Conservation (phyloP, 192 early-diverging fungal genomes). For the Backusella sp. region DNA sequence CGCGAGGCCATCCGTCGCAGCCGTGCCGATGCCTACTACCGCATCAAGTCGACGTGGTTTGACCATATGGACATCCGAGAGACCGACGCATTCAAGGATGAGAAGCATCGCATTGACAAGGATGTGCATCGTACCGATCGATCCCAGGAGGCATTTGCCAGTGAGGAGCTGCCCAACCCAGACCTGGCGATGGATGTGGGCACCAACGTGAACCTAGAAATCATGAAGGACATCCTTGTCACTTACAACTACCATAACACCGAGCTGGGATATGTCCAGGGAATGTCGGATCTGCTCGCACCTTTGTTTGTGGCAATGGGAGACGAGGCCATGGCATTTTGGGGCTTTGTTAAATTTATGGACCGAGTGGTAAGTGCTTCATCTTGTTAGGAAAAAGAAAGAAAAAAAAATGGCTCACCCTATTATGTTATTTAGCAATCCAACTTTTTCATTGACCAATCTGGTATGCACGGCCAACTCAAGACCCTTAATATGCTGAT, state of each 20-base stretch:
- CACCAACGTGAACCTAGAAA: constrained; percentile 76
- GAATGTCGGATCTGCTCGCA: constrained; percentile 95
- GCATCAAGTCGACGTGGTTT: constrained; percentile 70
- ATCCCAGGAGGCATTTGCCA: constrained; percentile 75
- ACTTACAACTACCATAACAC: constrained; percentile 89
- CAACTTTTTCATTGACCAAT: constrained; percentile 91
- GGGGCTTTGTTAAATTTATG: constrained; percentile 91
- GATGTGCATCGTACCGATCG: constrained; percentile 96
- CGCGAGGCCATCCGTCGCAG: constrained; percentile 59
- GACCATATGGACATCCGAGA: constrained; percentile 56
- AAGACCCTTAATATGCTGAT: constrained; percentile 74
- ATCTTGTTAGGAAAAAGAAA: no score
- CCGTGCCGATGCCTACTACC: constrained; percentile 61
- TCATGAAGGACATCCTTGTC: constrained; percentile 89
- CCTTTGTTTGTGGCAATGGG: constrained; percentile 87
- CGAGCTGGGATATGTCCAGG: constrained; percentile 88
- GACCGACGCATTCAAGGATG: constrained; percentile 58
- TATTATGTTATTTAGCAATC: constrained; percentile 45
- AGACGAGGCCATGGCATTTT: constrained; percentile 92
- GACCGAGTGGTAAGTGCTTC: constrained; percentile 61
- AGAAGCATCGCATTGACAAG: constrained; percentile 76
- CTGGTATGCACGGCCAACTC: constrained; percentile 90
- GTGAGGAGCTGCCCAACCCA: constrained; percentile 56
- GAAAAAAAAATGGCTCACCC: no score
- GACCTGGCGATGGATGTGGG: constrained; percentile 44